These are phyloP conservation scores for Euphorbia peplus DNA, from an alignment of 345 rosid genomes.

Conservation along the genomic window DNA sequence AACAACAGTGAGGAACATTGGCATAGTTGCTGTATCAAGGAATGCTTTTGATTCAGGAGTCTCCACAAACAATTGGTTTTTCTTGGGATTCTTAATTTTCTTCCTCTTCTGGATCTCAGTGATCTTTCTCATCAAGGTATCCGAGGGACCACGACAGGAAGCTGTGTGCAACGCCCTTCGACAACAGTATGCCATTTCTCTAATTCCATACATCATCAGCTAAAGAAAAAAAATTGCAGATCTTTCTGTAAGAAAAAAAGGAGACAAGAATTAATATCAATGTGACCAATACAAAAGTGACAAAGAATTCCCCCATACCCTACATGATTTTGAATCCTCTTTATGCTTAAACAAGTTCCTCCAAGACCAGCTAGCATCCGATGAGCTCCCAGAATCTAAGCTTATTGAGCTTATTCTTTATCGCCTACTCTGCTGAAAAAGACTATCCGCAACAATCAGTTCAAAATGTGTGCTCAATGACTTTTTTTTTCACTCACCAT, in stretches of 20 bases:
- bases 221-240: not conserved
- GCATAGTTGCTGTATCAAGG: slow-evolving; percentile 75
- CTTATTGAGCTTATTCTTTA: too few species aligned
- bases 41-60: slow-evolving; percentile 64
- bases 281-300: too few species aligned
- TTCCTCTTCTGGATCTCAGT: slow-evolving; percentile 47
- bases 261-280: not conserved
- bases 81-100: slow-evolving; percentile 44
- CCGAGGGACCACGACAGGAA: slow-evolving; percentile 46
- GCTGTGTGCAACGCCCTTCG: slow-evolving; percentile 42
- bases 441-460: too few species aligned
- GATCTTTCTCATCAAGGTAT: slow-evolving; percentile 53
- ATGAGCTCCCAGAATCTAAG: too few species aligned
- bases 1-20: slow-evolving; percentile 63
- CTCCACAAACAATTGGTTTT: slow-evolving; percentile 63
- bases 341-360: too few species aligned
- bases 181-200: slow-evolving; percentile 25
- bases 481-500: too few species aligned
- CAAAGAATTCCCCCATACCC: too few species aligned
- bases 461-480: too few species aligned
- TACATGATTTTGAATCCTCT: too few species aligned
- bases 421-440: too few species aligned
- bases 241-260: not conserved
- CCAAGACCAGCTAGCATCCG: too few species aligned
- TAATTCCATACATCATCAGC: slow-evolving; percentile 29